Conservation (phyloP, 257 asterid species). For the Fraxinus americana region DNA sequence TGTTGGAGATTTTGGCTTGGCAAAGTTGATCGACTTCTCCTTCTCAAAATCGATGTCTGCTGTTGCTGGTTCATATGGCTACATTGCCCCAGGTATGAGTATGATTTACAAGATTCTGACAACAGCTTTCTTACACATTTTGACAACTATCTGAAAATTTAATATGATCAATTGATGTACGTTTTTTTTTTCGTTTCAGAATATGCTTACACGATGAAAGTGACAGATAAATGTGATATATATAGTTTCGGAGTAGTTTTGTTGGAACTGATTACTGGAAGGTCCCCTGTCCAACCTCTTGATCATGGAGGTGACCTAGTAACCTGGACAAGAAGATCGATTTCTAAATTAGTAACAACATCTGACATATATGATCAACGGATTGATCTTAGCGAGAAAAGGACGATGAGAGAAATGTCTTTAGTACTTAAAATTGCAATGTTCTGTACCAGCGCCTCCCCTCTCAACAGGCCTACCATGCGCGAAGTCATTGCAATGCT, state of each 20-base stretch:
- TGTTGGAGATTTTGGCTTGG: constrained; percentile 92
- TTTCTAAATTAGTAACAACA: constrained; percentile 35
- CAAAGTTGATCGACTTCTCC: constrained; percentile 75
- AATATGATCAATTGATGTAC: background rate
- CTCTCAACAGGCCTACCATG: constrained; percentile 80
- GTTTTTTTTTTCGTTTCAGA: constrained; percentile 42
- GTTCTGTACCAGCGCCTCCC: constrained; percentile 79
- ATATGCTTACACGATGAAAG: constrained; percentile 93
- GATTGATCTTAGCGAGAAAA: constrained; percentile 51
- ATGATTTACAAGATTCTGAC: background rate
- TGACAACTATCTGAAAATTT: background rate
- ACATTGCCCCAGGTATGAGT: constrained; percentile 84
- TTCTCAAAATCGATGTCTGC: constrained; percentile 87
- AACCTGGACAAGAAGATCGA: constrained; percentile 63
- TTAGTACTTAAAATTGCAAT: constrained; percentile 79
- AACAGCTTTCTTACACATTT: background rate
- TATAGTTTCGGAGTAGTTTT: constrained; percentile 87
- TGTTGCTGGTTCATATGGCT: constrained; percentile 94
- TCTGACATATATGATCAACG: constrained; percentile 64
- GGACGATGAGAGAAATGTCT: constrained; percentile 66
- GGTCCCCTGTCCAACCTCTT: constrained; percentile 80
- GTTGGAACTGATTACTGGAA: constrained; percentile 77
- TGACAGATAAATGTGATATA: constrained; percentile 87
- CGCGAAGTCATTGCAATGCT: constrained; percentile 78
- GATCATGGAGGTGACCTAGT: constrained; percentile 89